Percentiles rank a stretch among this genome's conserved stretches.
Conservation (phyloP, 2,329 filamentous ascomycete species). For the Alternaria angustiovoidea region DNA sequence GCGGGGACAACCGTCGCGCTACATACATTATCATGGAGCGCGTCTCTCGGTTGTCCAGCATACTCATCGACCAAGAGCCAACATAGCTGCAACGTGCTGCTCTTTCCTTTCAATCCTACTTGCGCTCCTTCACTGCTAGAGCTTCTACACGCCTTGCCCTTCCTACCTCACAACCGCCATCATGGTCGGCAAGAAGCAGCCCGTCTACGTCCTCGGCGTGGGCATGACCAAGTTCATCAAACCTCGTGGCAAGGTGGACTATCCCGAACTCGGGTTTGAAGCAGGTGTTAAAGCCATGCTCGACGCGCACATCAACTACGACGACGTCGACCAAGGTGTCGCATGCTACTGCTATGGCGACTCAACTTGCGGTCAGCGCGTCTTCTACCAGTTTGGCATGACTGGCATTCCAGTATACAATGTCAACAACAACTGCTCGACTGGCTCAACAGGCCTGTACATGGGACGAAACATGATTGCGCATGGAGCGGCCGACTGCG, state of each 20-base stretch:
- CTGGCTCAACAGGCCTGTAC: constrained; percentile 87
- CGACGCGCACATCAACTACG: constrained; percentile 89
- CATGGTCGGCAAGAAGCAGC: constrained; percentile 62
- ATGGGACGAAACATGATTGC: constrained; percentile 83
- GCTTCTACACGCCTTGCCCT: neutral
- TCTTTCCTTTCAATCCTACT: neutral
- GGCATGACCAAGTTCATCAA: constrained; percentile 99
- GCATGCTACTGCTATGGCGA: constrained; percentile 99
- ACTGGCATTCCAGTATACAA: constrained; percentile 96
- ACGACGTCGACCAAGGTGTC: constrained; percentile 92
- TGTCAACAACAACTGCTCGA: constrained; percentile 98
- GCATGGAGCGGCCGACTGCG: constrained; percentile 83
- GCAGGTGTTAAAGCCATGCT: constrained; percentile 87
- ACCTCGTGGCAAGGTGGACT: constrained; percentile 91
- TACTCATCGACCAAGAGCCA: neutral
- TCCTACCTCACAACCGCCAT: constrained; percentile 32
- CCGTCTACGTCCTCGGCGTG: constrained; percentile 90
- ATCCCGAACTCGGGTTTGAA: constrained; percentile 93
- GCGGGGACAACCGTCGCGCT: constrained; percentile 24
- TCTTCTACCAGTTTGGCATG: constrained; percentile 99
- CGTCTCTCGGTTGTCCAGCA: constrained; percentile 6
- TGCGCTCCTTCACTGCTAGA: constrained; percentile 9
- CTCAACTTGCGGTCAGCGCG: constrained; percentile 91
- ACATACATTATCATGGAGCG: constrained; percentile 23
- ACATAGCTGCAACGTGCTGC: neutral